These are phyloP conservation scores for Leccinum huronense DNA, from an alignment of 1,284 basidiomycete species.

Conservation along the genomic window DNA sequence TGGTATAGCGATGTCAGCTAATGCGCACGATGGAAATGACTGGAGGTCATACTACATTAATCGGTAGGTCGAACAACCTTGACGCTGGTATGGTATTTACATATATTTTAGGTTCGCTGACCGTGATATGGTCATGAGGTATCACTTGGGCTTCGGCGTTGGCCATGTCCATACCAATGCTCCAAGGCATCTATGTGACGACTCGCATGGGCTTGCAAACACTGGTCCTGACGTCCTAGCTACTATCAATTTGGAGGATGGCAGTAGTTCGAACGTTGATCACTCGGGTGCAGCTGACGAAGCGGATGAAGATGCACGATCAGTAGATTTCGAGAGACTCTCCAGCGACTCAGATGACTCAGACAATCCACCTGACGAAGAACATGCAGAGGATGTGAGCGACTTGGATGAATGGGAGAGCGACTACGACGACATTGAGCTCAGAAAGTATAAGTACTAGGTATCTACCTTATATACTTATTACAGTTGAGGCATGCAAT, in stretches of 20 bases:
- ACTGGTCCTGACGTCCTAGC: not conserved
- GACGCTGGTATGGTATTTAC: not conserved
- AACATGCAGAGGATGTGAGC: not conserved
- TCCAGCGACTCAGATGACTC: not conserved
- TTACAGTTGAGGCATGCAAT: no score
- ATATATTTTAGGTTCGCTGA: not conserved
- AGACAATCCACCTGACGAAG: not conserved
- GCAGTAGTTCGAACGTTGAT: not conserved
- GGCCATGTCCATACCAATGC: not conserved
- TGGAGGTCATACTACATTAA: not conserved
- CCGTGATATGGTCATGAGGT: not conserved
- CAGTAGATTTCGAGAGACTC: not conserved
- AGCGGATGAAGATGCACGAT: not conserved
- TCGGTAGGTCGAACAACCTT: not conserved
- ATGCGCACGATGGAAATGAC: not conserved
- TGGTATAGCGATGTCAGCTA: not conserved
- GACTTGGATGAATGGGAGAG: not conserved
- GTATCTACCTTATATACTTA: not conserved
- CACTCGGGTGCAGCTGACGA: not conserved
- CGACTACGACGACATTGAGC: not conserved
- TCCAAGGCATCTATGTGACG: not conserved
- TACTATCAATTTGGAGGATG: not conserved
- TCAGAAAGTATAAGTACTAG: not conserved
- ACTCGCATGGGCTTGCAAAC: not conserved
- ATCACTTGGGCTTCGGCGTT: not conserved